Base-by-base conservation (phyloP, 1,284 basidiomycete genomes). In the Gymnopus androsaceus region DNA sequence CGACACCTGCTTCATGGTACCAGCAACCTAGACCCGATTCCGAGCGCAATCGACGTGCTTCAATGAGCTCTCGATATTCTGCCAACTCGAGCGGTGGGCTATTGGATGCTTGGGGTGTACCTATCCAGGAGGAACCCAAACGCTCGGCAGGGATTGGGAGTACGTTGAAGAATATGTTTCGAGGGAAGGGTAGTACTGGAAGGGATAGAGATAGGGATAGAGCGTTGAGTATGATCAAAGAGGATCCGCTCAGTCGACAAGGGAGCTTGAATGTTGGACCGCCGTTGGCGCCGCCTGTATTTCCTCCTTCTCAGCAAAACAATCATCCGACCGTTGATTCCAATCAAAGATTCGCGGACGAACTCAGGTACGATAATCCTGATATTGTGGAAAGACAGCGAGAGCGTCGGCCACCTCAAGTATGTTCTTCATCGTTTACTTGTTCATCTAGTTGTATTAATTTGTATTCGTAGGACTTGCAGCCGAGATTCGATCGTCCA, bases 1-100 rank as follows among this genome's bases (percentile, higher is more conserved):
- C 15, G 21, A 14, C 42, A n/a, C 31, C 44, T 21, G 31, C 48
- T 23, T 61, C 61, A 19, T 62, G 61, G 63, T 62, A 64, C 54
- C 61, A 62, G n/a, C n/a, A n/a, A n/a, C n/a, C n/a, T n/a, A n/a
- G 41, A 7, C 45, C 2, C 40, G 41, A 47, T 33, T 21, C 25
- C 28, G 33, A 21, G 21, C 21, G 33, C n/a, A 36, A 14, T 25
- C 31, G 47, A 14, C 31, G 17, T 14, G 12, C 47, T 7, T 48
- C 53, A 3, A 37, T 54, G 12, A 47, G 40, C 31, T 49, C 47
- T 40, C 27, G 30, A 33, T 41, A 40, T 33, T 55, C 53, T 42
- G 38, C 37, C 19, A 48, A 42, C 15, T 53, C 56, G 11, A 46
- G 47, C 25, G 36, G 52, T 15, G 47, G 51, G 7, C 19, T 42